Conservation (phyloP, 306 rosid genomes). For the Cucurbita moschata region DNA sequence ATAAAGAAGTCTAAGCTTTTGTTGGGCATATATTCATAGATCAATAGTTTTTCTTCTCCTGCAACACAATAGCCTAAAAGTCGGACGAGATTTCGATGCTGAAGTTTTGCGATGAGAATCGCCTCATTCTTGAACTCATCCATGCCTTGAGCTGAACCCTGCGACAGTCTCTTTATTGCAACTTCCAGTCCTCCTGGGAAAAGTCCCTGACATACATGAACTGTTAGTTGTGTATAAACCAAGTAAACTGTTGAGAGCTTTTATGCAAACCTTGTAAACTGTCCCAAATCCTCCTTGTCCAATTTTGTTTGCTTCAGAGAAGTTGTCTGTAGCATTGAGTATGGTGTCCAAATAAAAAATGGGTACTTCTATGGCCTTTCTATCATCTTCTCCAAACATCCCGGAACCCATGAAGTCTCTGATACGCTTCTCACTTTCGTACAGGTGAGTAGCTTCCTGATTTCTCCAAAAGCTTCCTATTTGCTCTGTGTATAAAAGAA, state of each 20-base stretch:
- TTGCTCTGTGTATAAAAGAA: background rate
- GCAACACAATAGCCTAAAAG: constrained; percentile 27
- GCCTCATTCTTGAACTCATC: constrained; percentile 35
- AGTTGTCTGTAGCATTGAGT: constrained; percentile 25
- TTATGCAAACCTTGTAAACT: constrained; percentile 30
- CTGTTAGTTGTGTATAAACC: background rate
- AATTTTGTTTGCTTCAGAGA: constrained; percentile 34
- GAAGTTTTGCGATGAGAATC: constrained; percentile 31
- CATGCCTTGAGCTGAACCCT: constrained; percentile 29
- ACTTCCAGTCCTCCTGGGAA: constrained; percentile 17
- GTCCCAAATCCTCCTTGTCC: constrained; percentile 56
- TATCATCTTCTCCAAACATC: constrained; percentile 18
- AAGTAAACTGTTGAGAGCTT: background rate
- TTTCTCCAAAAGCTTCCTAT: background rate
- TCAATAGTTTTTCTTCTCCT: constrained; percentile 27
- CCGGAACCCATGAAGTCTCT: constrained; percentile 13
- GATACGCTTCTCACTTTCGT: constrained; percentile 11
- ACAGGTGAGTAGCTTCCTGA: background rate
- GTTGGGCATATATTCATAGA: constrained; percentile 40
- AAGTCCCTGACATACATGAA: constrained; percentile 11
- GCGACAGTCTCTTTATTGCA: constrained; percentile 39
- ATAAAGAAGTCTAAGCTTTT: constrained; percentile 32
- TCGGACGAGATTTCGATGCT: constrained; percentile 35
- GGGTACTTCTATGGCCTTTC: constrained; percentile 24
- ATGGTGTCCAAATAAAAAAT: constrained; percentile 17